phyloP scores from a whole-genome alignment of 2,329 filamentous ascomycete genomes.

The Calonectria henricotiae region DNA sequence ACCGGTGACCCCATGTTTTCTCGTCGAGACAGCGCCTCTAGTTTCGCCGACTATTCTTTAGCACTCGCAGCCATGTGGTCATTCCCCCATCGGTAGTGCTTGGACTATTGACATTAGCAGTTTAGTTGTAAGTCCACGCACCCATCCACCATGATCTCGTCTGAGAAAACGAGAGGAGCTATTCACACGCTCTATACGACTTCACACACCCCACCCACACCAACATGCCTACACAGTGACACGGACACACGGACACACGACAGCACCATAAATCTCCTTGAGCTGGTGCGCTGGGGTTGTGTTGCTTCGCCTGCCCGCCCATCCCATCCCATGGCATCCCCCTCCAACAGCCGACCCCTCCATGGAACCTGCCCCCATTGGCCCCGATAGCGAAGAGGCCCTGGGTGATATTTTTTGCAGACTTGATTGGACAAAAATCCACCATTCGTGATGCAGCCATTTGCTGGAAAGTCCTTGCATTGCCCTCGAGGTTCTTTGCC shows the following conservation, averaged over 20 bases:
- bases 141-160: constrained; percentile 32
- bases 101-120: constrained; percentile 32
- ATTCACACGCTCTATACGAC: constrained; percentile 17
- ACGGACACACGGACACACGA: constrained; percentile 27
- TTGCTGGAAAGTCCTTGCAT: constrained; percentile 23
- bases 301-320: constrained; percentile 31
- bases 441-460: constrained; percentile 27
- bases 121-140: constrained; percentile 30
- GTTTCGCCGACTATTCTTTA: constrained; percentile 34
- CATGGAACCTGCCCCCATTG: constrained; percentile 31
- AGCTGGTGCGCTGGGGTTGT: constrained; percentile 24
- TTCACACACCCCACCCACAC: constrained; percentile 29
- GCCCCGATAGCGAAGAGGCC: constrained; percentile 32
- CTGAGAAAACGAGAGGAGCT: constrained; percentile 3
- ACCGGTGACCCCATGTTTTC: constrained; percentile 25
- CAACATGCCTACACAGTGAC: not conserved
- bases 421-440: constrained; percentile 36
- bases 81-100: constrained; percentile 35
- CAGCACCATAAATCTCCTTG: constrained; percentile 35
- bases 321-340: constrained; percentile 26
- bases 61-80: constrained; percentile 29
- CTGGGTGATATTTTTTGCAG: constrained; percentile 17
- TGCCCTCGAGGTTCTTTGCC: constrained; percentile 22
- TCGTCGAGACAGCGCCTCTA: constrained; percentile 25
- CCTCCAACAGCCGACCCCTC: constrained; percentile 21